Conservation (phyloP, 176 grass and related monocot genomes). For the bread wheat (Triticum aestivum) region IWGSC_CS_RefSeq_v2.1 NC_057813.1:392366141-392366640, state of each 20-base stretch:
- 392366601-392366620: conserved; percentile 53
- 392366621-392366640: conserved; percentile 8
- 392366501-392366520: conserved; percentile 93
- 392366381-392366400: conserved; percentile 87
- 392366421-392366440: conserved; percentile 10
- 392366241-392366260: neutral
- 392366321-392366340: conserved; percentile 95
- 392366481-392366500: neutral
- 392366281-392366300: conserved; percentile 94
- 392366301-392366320: conserved; percentile 77
- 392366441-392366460: conserved; percentile 26
- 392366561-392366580: conserved; percentile 94
- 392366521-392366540: conserved; percentile 73
- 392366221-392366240: conserved; percentile 3
- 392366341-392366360: conserved; percentile 86
- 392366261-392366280: neutral
- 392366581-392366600: conserved; percentile 66
- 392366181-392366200: neutral
- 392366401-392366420: conserved; percentile 81
- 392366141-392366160: neutral
- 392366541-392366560: conserved; percentile 79
- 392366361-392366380: conserved; percentile 96
- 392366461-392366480: neutral
- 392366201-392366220: neutral
- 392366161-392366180: neutral